Conservation (phyloP, 106 monocot genomes). For the Phalaenopsis aphrodite region DNA sequence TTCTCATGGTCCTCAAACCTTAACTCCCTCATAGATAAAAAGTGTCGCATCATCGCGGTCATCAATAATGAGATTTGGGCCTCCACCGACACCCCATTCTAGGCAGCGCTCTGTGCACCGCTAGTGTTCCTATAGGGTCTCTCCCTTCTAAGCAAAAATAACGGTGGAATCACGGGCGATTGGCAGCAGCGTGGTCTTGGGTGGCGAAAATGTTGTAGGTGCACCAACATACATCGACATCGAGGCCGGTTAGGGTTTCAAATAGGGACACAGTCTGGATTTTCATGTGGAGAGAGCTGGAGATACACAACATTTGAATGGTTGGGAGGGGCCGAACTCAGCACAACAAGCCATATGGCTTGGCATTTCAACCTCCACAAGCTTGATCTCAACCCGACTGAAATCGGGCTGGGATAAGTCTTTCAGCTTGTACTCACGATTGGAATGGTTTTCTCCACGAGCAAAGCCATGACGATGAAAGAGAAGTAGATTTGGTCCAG, state of each 20-base stretch:
- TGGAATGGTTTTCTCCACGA: conserved; percentile 70
- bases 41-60: conserved; percentile 23
- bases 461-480: conserved; percentile 28
- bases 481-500: too few relatives aligned
- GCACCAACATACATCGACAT: conserved; percentile 75
- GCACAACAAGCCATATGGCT: conserved; percentile 66
- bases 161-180: conserved; percentile 61
- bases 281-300: conserved; percentile 81
- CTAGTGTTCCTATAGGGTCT: conserved; percentile 31
- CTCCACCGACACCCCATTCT: conserved; percentile 26
- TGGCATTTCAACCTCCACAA: conserved; percentile 93
- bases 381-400: conserved; percentile 86
- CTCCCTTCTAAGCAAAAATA: conserved; percentile 30
- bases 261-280: conserved; percentile 73
- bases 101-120: conserved; percentile 34
- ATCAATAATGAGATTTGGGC: conserved; percentile 28
- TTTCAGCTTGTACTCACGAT: conserved; percentile 85
- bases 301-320: conserved; percentile 58
- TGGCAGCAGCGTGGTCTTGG: conserved; percentile 65
- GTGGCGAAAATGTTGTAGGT: conserved; percentile 80
- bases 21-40: conserved; percentile 22
- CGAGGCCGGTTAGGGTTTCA: conserved; percentile 70
- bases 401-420: conserved; percentile 85
- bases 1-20: conserved; percentile 25
- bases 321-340: conserved; percentile 72